Percentiles rank a stretch among this genome's conserved stretches.
Conservation (phyloP, 2,329 filamentous ascomycete species). For the Emmonsiellopsis sp. region DNA sequence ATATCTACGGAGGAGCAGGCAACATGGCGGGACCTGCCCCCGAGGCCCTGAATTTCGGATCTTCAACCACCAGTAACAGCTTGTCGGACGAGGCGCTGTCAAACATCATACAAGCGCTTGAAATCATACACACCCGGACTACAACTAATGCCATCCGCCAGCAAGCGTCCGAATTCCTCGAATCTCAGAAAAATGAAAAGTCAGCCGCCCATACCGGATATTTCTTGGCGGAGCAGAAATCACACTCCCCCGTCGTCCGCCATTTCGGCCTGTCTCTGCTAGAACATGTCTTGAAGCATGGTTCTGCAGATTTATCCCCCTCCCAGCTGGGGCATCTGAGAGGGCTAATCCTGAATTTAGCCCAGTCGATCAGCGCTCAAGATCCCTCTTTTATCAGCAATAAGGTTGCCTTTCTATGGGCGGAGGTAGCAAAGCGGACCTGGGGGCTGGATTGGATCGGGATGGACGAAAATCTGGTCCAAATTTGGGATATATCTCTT, state of each 20-base stretch:
- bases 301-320: conserved; percentile 63
- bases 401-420: conserved; percentile 91
- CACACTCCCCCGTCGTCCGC: conserved; percentile 70
- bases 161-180: conserved; percentile 76
- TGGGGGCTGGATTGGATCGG: conserved; percentile 92
- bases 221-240: conserved; percentile 63
- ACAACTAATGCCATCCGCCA: conserved; percentile 73
- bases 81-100: conserved; percentile 3
- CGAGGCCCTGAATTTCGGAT: conserved; percentile 3
- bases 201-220: conserved; percentile 81
- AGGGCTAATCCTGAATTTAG: conserved; percentile 69
- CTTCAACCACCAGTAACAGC: conserved; percentile 1
- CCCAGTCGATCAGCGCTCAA: conserved; percentile 56
- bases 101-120: conserved; percentile 69
- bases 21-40: conserved; percentile 4
- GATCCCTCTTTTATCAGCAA: conserved; percentile 81
- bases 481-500: conserved; percentile 59
- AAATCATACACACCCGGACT: conserved; percentile 73
- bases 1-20: conserved; percentile 1
- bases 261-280: conserved; percentile 91
- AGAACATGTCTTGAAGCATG: conserved; percentile 79
- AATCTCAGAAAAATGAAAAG: conserved; percentile 67
- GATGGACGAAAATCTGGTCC: conserved; percentile 77
- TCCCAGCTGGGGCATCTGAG: conserved; percentile 61
- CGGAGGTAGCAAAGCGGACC: conserved; percentile 82